Base-by-base conservation (phyloP, 139 green algal genomes). In the Helicosporidium sp. region DNA sequence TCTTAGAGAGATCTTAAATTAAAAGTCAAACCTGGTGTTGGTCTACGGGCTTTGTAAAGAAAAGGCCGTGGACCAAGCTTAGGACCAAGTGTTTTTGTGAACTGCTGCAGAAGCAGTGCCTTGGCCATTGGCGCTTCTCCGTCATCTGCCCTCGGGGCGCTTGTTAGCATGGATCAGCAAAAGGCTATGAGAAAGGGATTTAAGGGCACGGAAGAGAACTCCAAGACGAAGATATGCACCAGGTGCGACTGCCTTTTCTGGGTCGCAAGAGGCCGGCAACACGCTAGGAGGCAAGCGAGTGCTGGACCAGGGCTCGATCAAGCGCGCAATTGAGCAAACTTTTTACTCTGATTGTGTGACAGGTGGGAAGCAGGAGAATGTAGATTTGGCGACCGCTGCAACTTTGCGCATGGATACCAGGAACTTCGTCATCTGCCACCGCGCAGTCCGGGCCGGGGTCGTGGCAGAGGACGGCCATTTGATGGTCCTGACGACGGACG, bases 331-430 rank as follows among this genome's bases (percentile, higher is more conserved):
- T 7, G 7, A 31, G 7, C 7, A 51, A n/a, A n/a, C n/a, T n/a
- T n/a, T n/a, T n/a, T n/a, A n/a, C n/a, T n/a, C n/a, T n/a, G n/a
- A n/a, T n/a, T n/a, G n/a, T n/a, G n/a, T n/a, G n/a, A 40, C 65
- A 87, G 79, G 51, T 90, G 79, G 79, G 46, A 76, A 36, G 57
- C 70, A n/a, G 82, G 82, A 15, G 64, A 86, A 31, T 95, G 85
- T 55, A 62, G 81, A 1, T 95, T 93, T 57, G 85, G 80, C 25
- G 77, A 87, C 41, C 54, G 78, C 28, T 95, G 85, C 67, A 91
- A 95, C 56, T 95, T 94, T 65, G 85, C 85, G 2, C 85, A 95
- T 39, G 85, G 85, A 7, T 80, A 94, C 22, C 52, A 79, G 13
- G 82, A 95, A 67, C 69, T 94, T 17, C 49, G 83, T 25, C 63